Evolutionary conservation across 768 basidiomycete species (phyloP), one percentile per base, ranked within the genome.

Genomic region (Termitomyces sp.): DNA sequence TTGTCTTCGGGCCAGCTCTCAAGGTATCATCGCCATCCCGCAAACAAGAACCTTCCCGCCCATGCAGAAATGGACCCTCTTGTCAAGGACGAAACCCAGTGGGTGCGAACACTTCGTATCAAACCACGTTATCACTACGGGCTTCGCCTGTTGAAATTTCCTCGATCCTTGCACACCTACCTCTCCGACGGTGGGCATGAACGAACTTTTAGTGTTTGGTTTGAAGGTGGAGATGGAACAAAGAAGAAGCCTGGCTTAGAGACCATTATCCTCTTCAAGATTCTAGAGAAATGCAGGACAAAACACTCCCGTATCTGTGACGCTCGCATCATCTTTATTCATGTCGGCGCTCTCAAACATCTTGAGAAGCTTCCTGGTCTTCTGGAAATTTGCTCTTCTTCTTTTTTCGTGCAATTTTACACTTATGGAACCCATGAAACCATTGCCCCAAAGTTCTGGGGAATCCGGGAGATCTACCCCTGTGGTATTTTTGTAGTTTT

Each of bases 401-500:
- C 70, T 3, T 71, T 75, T 30, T 78, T 82, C 40, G 65, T 82
- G 7, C 83, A 80, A 34, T 89, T 91, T 62, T 83, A 84, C 65
- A 81, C 81, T 0, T 93, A 86, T 71, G 90, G 90, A 0, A 82
- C 85, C 12, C 82, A 88, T 68, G 69, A 80, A 30, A 76, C 67
- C 18, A 71, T 88, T 14, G 69, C 76, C n/a, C 77, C 76, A 18
- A 67, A 74, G 6, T 70, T 76, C 33, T 89, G 86, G 88, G 81
- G 80, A n/a, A 63, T 90, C 8, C 76, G 79, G 33, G 86, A 87
- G 60, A 80, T 92, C 12, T 91, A 82, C 65, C 86, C 87, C 39
- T 68, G 82, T 56, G 90, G 90, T 89, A 16, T 27, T 1, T 33
- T 40, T 27, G 46, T 39, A 30, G 30, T 16, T 56, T 34, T 36